Evolutionary conservation across 257 asterid genomes (phyloP).

Genomic region (Paraleonurus japonicus): DNA sequence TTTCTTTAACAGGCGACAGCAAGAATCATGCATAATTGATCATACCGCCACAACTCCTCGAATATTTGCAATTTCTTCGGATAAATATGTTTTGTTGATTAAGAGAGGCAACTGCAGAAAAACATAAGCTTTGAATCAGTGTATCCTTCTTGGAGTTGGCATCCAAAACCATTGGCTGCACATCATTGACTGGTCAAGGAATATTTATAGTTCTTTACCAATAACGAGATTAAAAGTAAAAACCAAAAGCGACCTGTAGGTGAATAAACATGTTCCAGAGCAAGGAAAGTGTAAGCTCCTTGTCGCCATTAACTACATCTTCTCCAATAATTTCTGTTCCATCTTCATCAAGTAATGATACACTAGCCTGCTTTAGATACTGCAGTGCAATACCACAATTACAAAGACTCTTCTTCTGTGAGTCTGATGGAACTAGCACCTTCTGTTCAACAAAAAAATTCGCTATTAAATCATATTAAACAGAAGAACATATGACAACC

Average conservation of each 20-base stretch:
- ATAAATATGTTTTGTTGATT: conserved; percentile 54
- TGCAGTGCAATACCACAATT: conserved; percentile 85
- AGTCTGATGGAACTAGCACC: conserved; percentile 81
- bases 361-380: conserved; percentile 66
- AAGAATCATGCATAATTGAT: conserved; percentile 24
- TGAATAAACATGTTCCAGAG: conserved; percentile 92
- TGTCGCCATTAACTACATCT: conserved; percentile 73
- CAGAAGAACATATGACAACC: conserved; percentile 11
- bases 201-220: neutral
- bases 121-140: conserved; percentile 25
- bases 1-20: conserved; percentile 18
- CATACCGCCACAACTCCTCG: conserved; percentile 68
- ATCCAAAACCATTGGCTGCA: neutral
- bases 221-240: too few species aligned
- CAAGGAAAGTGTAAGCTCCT: conserved; percentile 78
- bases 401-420: conserved; percentile 62
- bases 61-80: conserved; percentile 70
- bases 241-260: conserved; percentile 59
- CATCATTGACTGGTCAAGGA: conserved; percentile 6
- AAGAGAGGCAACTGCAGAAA: conserved; percentile 84
- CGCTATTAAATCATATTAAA: conserved; percentile 15
- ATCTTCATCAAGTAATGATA: conserved; percentile 70
- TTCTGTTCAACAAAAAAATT: conserved; percentile 49
- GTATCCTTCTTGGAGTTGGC: conserved; percentile 13
- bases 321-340: conserved; percentile 65